Evolutionary conservation across 2,329 filamentous ascomycete genomes (phyloP), one percentile per base, ranked within the genome.

Genomic region (Ophiostoma sp.): DNA sequence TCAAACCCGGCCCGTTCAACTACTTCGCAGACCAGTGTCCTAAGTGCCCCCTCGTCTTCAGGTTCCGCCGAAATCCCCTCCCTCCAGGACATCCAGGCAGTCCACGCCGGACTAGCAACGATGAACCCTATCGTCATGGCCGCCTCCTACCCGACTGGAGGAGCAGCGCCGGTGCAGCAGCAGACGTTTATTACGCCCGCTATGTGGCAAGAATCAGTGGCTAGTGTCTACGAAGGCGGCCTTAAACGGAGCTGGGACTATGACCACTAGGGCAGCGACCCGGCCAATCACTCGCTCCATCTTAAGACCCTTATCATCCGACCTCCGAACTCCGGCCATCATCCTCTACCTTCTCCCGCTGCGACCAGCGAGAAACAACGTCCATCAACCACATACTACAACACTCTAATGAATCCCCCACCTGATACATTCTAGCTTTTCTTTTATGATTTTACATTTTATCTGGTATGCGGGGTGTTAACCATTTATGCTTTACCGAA

Each of bases 131-230:
- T 86, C 66, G 79, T 82, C 2, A 80, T 68, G 0, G 62, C 83
- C 68, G 81, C 84, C 72, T 82, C 84, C 73, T 88, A 86, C 76
- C 80, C 85, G 39, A 80, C 82, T 36, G 81, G 85, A 2, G 57
- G 27, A 33, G 57, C 57, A 33, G 82, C 86, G 67, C 82, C 84
- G n/a, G 70, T 69, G 4, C 68, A 67, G 27, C 72, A 70, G 33
- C 73, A 69, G 13, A 82, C 81, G 36, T 90, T 90, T 76, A 85
- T 91, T 73, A 90, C 87, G 11, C 87, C 89, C 4, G 87, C 87
- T 71, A 90, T 90, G 89, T 91, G 89, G 89, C 88, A 89, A 76
- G 87, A 90, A 76, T 89, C 87, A 15, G 89, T 91, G 69, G 88
- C 88, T 15, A 89, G 86, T 74, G 88, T 90, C 5, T 90, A 90